Conservation (phyloP, 1,139 yeast species). For the Diutina siamensis region DNA sequence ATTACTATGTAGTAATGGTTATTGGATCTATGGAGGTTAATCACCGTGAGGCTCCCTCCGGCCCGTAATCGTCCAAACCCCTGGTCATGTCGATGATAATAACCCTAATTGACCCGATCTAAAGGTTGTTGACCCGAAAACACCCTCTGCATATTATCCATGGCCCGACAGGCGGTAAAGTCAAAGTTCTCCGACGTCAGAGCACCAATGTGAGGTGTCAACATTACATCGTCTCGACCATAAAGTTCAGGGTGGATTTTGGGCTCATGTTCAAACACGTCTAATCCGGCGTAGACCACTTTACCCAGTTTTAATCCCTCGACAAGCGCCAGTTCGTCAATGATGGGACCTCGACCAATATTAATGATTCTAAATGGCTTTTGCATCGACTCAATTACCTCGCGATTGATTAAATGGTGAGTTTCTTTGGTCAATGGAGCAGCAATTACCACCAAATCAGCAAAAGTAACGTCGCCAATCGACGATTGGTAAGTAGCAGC, state of each 20-base stretch:
- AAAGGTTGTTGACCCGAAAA: background rate
- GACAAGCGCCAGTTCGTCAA: conserved; percentile 64
- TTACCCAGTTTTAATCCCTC: conserved; percentile 58
- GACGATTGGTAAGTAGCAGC: conserved; percentile 29
- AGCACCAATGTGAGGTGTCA: conserved; percentile 73
- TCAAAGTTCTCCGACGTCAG: conserved; percentile 44
- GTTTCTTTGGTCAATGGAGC: conserved; percentile 60
- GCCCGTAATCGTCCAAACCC: too few relatives aligned
- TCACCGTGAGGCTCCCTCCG: too few relatives aligned
- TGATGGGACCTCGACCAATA: conserved; percentile 64
- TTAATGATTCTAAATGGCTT: conserved; percentile 57
- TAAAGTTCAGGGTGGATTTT: conserved; percentile 38
- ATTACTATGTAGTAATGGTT: too few relatives aligned
- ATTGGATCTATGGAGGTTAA: too few relatives aligned
- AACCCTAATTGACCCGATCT: background rate
- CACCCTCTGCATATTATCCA: background rate
- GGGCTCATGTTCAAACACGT: conserved; percentile 70
- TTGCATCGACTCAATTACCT: conserved; percentile 35
- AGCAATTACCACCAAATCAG: conserved; percentile 55
- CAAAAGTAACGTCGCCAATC: conserved; percentile 20
- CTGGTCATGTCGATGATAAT: too few relatives aligned
- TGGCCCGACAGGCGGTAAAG: conserved; percentile 28
- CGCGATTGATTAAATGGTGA: conserved; percentile 38
- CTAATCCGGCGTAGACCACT: conserved; percentile 64
- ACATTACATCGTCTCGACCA: conserved; percentile 53